Base-by-base conservation (phyloP, 352 stramenopile species). In the Phytopythium delawarense region DNA sequence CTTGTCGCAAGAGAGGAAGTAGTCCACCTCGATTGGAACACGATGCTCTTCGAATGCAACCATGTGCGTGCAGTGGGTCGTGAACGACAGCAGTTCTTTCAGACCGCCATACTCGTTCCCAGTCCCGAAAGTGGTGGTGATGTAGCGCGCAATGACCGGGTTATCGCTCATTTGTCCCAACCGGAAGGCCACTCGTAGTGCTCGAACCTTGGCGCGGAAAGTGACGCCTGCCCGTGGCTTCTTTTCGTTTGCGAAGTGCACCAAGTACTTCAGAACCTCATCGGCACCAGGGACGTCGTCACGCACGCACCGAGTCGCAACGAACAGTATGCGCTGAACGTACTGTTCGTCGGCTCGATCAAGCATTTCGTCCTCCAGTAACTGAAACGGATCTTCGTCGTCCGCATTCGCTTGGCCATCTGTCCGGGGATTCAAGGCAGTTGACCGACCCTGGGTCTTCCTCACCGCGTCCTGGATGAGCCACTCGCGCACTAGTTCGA, bases 11-110 rank as follows among this genome's bases (percentile, higher is more conserved):
- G 72, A 70, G 34, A 86, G n/a, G 32, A 87, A 69, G 35, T 63
- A 66, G 15, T 28, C 13, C 30, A 84, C 68, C 51, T 86, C 75
- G 25, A 77, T 74, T 6, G 78, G 80, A 35, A 83, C 66, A 12
- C 73, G 76, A 25, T 79, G 75, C 45, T 85, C 80, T 63, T 89
- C 80, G 61, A 89, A 80, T 13, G 30, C 32, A 15, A 82, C 48
- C 72, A 88, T 75, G 34, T 87, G 72, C 3, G 57, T 62, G 23
- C 62, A 83, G 48, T 77, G 62, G 20, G 69, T 74, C 15, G 64
- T 67, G 54, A 70, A 78, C 1, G 66, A 45, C 20, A 80, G 23
- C 1, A 83, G 44, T 25, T 85, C 71, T 16, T 67, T 69, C 30
- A 84, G 61, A n/a, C 80, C 72, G 2, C 32, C 16, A 1, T 71